Percentiles rank a stretch among this genome's conserved stretches.
Evolutionary conservation across 75 land plant species (phyloP).

Genomic region (Sequoia sempervirens): DNA sequence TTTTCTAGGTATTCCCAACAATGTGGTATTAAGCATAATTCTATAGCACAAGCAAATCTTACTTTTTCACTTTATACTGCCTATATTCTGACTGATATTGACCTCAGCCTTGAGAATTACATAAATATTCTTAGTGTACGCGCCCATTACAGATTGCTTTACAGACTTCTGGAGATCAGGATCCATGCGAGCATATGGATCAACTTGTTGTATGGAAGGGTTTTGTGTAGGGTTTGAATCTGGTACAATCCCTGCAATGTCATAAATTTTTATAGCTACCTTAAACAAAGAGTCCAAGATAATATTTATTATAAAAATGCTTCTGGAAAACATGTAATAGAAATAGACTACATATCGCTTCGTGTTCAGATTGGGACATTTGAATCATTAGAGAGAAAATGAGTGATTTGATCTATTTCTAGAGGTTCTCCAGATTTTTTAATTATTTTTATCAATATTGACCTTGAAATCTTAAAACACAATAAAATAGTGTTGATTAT

Average conservation of each 20-base stretch:
- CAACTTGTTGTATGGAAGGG: background rate
- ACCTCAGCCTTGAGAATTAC: background rate
- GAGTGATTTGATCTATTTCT: too few species aligned
- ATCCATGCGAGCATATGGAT: background rate
- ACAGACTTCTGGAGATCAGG: background rate
- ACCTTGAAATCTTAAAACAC: background rate
- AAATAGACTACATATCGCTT: too few species aligned
- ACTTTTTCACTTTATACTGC: background rate
- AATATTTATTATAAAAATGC: too few species aligned
- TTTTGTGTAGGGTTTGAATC: background rate
- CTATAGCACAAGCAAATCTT: background rate
- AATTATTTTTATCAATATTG: too few species aligned
- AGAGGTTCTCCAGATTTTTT: too few species aligned
- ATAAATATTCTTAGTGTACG: conserved; percentile 1
- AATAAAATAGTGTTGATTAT: background rate
- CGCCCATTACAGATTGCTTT: conserved; percentile 3
- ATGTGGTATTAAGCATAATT: background rate
- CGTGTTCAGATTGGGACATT: too few species aligned
- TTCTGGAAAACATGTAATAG: too few species aligned
- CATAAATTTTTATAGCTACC: background rate
- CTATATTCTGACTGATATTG: background rate
- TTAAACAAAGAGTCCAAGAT: background rate
- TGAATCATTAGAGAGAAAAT: too few species aligned
- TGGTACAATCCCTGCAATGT: conserved; percentile 8
- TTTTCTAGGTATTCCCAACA: background rate